Evolutionary conservation across 2,329 filamentous ascomycete genomes (phyloP).

Genomic region (Penicillium paneum): DNA sequence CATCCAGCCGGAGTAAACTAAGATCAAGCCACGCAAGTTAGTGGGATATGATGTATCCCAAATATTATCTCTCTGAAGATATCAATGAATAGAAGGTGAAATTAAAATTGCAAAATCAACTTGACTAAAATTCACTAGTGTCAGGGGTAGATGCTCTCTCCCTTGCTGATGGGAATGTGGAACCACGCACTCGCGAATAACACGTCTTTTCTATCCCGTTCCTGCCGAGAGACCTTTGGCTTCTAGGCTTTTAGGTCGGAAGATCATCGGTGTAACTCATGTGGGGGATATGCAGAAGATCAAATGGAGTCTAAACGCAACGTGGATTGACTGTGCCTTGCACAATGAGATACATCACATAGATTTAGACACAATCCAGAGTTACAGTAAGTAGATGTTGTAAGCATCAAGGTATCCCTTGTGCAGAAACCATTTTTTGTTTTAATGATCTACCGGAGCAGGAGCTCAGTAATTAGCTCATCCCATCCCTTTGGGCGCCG

Average conservation of each 20-base stretch:
- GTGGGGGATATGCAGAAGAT: slow-evolving; percentile 3
- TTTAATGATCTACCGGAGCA: slow-evolving; percentile 14
- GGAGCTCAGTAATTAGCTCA: background rate
- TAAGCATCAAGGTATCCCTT: background rate
- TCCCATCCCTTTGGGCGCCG: slow-evolving; percentile 8
- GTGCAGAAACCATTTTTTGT: slow-evolving; percentile 3
- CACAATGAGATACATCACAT: background rate
- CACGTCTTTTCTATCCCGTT: slow-evolving; percentile 2
- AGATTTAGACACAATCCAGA: background rate
- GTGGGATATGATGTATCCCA: slow-evolving; percentile 1
- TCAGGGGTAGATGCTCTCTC: background rate
- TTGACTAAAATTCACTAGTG: background rate
- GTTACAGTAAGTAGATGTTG: background rate
- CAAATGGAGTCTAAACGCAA: background rate
- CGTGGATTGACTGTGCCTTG: background rate
- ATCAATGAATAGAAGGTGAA: background rate
- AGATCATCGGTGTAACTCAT: slow-evolving; percentile 1
- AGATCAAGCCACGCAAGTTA: slow-evolving; percentile 3
- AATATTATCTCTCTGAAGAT: background rate
- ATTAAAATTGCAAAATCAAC: background rate
- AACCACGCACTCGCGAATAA: slow-evolving; percentile 2
- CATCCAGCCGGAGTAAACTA: slow-evolving; percentile 6
- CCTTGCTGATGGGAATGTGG: slow-evolving; percentile 12
- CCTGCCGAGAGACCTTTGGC: background rate
- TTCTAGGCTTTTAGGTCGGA: background rate